These are phyloP conservation scores for Elasticomyces elasticus DNA, from an alignment of 495 filamentous ascomycete species.

Conservation along the genomic window DNA sequence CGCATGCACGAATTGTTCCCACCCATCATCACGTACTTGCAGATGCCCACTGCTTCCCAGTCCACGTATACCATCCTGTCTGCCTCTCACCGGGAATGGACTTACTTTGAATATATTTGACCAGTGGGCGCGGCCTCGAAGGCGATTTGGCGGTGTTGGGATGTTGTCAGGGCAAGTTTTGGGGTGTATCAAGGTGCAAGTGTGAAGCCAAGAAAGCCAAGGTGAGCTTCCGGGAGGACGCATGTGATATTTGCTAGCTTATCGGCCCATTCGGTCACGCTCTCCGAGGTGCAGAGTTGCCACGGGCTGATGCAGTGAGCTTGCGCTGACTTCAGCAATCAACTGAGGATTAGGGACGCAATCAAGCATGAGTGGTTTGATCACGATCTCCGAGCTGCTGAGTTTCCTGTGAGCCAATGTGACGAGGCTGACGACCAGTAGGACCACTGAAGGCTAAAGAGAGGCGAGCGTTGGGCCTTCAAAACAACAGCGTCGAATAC, in stretches of 20 bases:
- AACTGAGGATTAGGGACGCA: no score
- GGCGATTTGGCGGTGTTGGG: neutral
- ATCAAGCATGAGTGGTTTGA: neutral
- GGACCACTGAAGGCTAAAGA: no score
- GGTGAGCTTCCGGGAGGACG: neutral
- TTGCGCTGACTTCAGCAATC: no score
- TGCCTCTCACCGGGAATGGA: neutral
- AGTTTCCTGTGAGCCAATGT: neutral
- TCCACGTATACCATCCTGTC: constrained; percentile 13
- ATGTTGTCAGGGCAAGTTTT: neutral
- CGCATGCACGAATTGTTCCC: neutral
- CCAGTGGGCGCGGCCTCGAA: neutral
- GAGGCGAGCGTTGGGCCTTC: no score
- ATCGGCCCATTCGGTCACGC: no score
- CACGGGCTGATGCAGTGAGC: no score
- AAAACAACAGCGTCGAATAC: no score
- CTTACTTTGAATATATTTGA: neutral
- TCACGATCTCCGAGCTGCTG: neutral
- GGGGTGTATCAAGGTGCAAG: neutral
- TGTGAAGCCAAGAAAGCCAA: neutral
- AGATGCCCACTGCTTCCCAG: constrained; percentile 16
- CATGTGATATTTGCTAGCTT: neutral
- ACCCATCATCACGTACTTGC: constrained; percentile 14
- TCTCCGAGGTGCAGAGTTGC: no score
- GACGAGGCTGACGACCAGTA: neutral